Evolutionary conservation across 2,329 filamentous ascomycete species (phyloP), one percentile per base, ranked within the genome.

Genomic region (Penicillium palitans): DNA sequence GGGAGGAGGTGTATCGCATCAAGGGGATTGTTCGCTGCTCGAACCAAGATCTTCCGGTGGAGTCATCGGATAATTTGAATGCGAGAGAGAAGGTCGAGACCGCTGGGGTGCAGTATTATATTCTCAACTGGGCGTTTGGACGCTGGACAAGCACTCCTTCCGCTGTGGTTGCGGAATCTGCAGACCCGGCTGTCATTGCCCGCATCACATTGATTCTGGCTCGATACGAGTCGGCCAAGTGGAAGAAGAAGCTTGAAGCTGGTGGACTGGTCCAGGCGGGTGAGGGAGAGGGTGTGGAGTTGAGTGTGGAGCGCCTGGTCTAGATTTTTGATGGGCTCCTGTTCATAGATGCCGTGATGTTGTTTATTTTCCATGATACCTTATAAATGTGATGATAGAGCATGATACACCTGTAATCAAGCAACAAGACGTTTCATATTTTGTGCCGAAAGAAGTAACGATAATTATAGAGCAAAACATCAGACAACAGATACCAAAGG

Each of bases 121-220:
- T 99, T 45, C 83, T 99, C 59, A 99, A 99, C 74, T 99, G 95
- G 95, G 95, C 95, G 0, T 99, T 99, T 77, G 92, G 92, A 0
- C 84, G 95, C 31, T 99, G 95, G 93, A 96, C 87, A 0, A 96
- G 93, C 70, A 96, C 92, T 2, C 81, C 84, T 6, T 74, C 72
- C 2, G 63, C 67, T 2, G 78, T 87, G 19, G 69, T 72, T 27
- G 67, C 70, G 1, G 67, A 73, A 52, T 66, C 65, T 2, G 68
- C 71, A 4, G 72, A 73, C 27, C 62, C 70, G 5, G 54, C 65
- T 39, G 70, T 72, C 27, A 64, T 77, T 24, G 71, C 78, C 24
- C 66, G 76, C 39, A 65, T 82, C 57, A 81, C 80, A 0, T 69
- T 81, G 35, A 79, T 82, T 15, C 66, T 81, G 37, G 79, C 80